Conservation (phyloP, 129 eudicot species). For the Saussurea involucrata region DNA sequence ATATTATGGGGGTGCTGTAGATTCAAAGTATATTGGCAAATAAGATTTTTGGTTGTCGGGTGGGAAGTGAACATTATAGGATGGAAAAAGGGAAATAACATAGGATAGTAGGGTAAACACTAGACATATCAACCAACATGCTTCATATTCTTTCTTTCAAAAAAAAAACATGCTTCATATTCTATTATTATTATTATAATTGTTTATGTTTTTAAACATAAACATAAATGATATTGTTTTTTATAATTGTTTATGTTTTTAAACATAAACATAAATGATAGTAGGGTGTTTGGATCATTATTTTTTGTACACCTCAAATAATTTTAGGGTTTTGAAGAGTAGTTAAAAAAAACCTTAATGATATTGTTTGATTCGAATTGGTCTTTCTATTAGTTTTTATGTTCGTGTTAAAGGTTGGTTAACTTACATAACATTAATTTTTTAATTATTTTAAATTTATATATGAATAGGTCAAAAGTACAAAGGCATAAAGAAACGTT, state of each 20-base stretch:
- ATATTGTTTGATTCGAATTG: too few relatives aligned
- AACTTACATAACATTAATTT: too few relatives aligned
- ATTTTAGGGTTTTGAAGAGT: too few relatives aligned
- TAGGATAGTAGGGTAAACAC: conserved; percentile 26
- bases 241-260: too few relatives aligned
- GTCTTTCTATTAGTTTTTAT: not conserved
- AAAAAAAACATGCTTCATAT: conserved; percentile 22
- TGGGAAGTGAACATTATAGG: conserved; percentile 19
- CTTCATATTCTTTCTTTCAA: conserved; percentile 16
- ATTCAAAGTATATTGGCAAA: conserved; percentile 18
- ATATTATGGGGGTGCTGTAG: not conserved
- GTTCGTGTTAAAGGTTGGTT: not conserved
- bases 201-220: too few relatives aligned
- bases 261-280: too few relatives aligned
- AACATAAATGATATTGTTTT: too few relatives aligned
- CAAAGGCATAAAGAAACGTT: too few relatives aligned
- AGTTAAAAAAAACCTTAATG: too few relatives aligned
- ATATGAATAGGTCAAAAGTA: not conserved
- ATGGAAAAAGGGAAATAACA: conserved; percentile 3
- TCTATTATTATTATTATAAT: not conserved
- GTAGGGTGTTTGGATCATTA: too few relatives aligned
- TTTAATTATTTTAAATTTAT: too few relatives aligned
- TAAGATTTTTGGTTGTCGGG: conserved; percentile 24
- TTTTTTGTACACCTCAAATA: too few relatives aligned
- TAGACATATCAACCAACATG: conserved; percentile 26